Evolutionary conservation across 805 yeast genomes (phyloP), one percentile per base, ranked within the genome.

Genomic region (Saccharomycopsis synnaedendra): DNA sequence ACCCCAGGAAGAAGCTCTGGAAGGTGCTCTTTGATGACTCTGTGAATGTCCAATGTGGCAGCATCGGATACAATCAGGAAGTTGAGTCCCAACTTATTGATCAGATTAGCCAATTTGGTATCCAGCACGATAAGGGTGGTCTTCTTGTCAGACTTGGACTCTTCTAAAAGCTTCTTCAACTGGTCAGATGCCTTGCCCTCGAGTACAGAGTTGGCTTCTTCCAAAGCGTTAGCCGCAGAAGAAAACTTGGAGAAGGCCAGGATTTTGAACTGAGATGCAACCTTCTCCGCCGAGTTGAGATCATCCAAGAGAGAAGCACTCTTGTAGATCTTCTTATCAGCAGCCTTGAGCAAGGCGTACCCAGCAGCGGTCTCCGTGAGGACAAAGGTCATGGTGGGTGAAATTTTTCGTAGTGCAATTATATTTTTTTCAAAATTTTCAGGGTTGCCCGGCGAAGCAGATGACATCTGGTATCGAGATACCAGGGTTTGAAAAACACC

Each of bases 291-390:
- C 44, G 85, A 67, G 67, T 85, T 74, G 60, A 89, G 74, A 64
- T 88, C 96, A 55, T 81, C 75, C 56, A 85, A 68, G 57, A 89
- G 70, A 50, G 79, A 64, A 47, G 83, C 66, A 30, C 93, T 80
- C 72, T 89, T 90, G 77, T 90, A 82, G 60, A 93, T 82, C 75
- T 90, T 90, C 75, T 93, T 93, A 75, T 93, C 97, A 55, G 96
- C 82, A 50, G 97, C 96, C 73, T 93, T 93, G 65, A 93, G 78
- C 64, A 93, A 76, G 64, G 98, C 98, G 67, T 93, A 93, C 64
- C 98, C 98, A 46, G 98, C 98, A 55, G 98, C 85, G 56, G 98
- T 93, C 74, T 93, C 98, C 53, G 97, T 85, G 66, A 90, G 79
- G 63, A 90, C 88, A 76, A 73, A 85, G 55, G 93, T 83, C 94